phyloP scores from a whole-genome alignment of 148 eudicot genomes.

The Rhododendron henanense region DNA sequence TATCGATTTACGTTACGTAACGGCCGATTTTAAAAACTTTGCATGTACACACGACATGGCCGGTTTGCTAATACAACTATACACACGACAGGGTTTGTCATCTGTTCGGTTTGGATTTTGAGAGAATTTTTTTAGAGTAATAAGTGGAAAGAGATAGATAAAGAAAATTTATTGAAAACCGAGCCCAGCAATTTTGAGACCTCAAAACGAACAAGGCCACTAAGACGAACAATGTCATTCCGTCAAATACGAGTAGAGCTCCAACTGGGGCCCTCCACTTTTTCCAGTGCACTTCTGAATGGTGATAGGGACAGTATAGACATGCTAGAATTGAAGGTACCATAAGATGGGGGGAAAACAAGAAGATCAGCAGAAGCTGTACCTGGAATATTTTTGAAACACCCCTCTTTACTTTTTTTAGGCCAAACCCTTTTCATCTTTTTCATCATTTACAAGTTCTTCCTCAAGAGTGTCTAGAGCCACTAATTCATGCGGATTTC shows the following conservation, averaged over 20 bases:
- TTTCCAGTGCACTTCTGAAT: background rate
- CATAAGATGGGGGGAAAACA: background rate
- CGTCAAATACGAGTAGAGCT: background rate
- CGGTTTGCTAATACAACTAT: no score
- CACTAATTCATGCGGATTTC: no score
- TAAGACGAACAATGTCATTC: no score
- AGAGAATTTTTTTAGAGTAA: no score
- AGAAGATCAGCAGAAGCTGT: background rate
- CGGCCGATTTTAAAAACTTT: background rate
- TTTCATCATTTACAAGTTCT: background rate
- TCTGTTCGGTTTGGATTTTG: no score
- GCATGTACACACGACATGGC: no score
- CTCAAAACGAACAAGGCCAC: no score
- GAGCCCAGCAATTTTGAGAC: no score
- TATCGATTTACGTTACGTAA: background rate
- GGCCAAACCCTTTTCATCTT: background rate
- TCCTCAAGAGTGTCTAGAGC: no score
- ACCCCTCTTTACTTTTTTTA: background rate
- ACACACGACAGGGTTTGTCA: no score
- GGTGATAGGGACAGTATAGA: constrained; percentile 3
- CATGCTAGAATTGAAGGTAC: background rate
- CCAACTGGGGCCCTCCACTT: background rate
- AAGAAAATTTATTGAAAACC: no score
- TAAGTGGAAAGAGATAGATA: no score
- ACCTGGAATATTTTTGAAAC: background rate